Percentiles rank a stretch among this genome's conserved stretches.
Conservation (phyloP, 1,284 basidiomycete genomes). For the Ganoderma sinense region DNA sequence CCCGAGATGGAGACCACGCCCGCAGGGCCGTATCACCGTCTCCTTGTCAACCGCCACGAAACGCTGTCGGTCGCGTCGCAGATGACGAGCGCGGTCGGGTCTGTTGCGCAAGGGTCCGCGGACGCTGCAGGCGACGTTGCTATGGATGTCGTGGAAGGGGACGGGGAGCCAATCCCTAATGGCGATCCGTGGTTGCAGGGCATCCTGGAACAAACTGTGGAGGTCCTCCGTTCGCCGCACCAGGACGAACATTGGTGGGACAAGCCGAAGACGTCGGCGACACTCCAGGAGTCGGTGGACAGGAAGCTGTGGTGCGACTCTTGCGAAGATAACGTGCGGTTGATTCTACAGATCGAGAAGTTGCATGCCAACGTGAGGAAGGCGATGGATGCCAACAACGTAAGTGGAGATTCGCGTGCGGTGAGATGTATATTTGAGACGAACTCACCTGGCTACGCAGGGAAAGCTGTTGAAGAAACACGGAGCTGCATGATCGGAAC, state of each 20-base stretch:
- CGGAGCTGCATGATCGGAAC: neutral
- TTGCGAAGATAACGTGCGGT: conserved; percentile 10
- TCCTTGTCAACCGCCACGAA: conserved; percentile 10
- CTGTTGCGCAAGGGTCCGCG: neutral
- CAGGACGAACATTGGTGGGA: conserved; percentile 11
- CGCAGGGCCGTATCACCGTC: conserved; percentile 11
- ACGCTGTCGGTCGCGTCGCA: conserved; percentile 5
- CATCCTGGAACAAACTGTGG: conserved; percentile 5
- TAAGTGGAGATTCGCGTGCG: neutral
- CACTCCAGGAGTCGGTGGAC: conserved; percentile 9
- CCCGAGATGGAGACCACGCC: conserved; percentile 15
- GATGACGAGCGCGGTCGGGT: conserved; percentile 1
- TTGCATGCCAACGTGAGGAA: conserved; percentile 6
- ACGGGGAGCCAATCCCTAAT: neutral
- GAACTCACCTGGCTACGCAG: neutral
- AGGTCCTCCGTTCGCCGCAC: conserved; percentile 9
- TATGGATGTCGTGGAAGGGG: neutral
- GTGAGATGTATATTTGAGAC: neutral
- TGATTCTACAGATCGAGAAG: conserved; percentile 16
- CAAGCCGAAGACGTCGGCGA: conserved; percentile 5
- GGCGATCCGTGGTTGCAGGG: conserved; percentile 15
- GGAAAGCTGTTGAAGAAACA: neutral
- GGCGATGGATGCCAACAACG: conserved; percentile 11
- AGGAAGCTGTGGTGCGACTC: conserved; percentile 13
- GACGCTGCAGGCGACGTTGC: neutral